Conservation (phyloP, 352 stramenopile species). For the Aphanomyces invadans region DNA sequence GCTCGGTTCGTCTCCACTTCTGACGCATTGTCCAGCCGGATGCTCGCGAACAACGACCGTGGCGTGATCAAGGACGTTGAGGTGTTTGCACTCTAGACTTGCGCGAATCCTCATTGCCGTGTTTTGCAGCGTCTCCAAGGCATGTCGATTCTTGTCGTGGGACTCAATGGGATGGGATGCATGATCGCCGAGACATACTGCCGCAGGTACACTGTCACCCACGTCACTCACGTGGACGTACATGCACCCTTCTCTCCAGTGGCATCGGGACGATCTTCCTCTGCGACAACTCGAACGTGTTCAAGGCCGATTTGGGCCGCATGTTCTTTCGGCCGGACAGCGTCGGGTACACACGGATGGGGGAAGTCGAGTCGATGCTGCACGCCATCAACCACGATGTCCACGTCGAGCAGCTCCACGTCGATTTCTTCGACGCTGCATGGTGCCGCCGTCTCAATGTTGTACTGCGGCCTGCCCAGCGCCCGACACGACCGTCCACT, state of each 20-base stretch:
- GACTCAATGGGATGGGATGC: slow-evolving; percentile 38
- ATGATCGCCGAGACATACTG: slow-evolving; percentile 37
- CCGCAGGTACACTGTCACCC: slow-evolving; percentile 32
- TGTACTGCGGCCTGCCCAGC: background rate
- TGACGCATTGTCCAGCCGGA: slow-evolving; percentile 23
- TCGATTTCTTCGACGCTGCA: background rate
- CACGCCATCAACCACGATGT: slow-evolving; percentile 34
- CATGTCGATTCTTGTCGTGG: slow-evolving; percentile 35
- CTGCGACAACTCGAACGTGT: slow-evolving; percentile 29
- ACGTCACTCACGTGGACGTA: too few relatives aligned
- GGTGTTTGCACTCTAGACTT: slow-evolving; percentile 16
- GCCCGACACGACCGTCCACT: background rate
- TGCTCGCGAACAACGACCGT: slow-evolving; percentile 43
- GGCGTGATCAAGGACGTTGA: slow-evolving; percentile 38
- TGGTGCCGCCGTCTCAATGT: background rate
- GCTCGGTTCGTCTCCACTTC: background rate
- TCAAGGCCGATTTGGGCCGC: slow-evolving; percentile 31
- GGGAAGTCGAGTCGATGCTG: slow-evolving; percentile 30
- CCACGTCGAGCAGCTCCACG: slow-evolving; percentile 16
- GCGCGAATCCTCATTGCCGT: background rate
- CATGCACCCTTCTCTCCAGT: too few relatives aligned
- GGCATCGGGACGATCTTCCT: slow-evolving; percentile 37
- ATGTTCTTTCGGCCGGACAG: slow-evolving; percentile 34
- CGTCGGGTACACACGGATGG: slow-evolving; percentile 29
- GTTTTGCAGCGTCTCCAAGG: slow-evolving; percentile 30